Percentiles rank a stretch among this genome's conserved stretches.
These are phyloP conservation scores for Cladophialophora yegresii DNA, from an alignment of 2,329 filamentous ascomycete species.

Conservation along the genomic window DNA sequence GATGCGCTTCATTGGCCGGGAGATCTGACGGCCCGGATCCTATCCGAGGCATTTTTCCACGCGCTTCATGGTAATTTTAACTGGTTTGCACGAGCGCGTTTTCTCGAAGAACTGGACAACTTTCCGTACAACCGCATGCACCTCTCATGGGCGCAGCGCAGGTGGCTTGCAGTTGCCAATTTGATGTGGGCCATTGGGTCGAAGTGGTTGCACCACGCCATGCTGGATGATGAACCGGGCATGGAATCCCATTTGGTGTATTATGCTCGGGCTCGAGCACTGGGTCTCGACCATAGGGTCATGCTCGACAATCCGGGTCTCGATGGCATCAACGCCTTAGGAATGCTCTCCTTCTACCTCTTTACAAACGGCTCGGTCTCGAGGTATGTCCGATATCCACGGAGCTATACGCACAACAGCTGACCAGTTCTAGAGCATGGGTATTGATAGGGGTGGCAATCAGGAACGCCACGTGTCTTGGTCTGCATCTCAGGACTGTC, in stretches of 20 bases:
- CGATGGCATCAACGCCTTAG: constrained; percentile 35
- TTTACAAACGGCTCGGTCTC: constrained; percentile 36
- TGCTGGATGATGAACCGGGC: background rate
- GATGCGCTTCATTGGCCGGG: constrained; percentile 25
- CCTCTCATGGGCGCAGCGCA: constrained; percentile 28
- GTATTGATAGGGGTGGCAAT: constrained; percentile 35
- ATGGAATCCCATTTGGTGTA: background rate
- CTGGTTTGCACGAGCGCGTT: constrained; percentile 21
- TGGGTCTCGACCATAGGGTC: constrained; percentile 23
- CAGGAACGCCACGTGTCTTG: constrained; percentile 37
- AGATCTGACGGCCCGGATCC: constrained; percentile 15
- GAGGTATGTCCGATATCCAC: constrained; percentile 27
- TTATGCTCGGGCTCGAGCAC: constrained; percentile 5
- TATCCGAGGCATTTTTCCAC: constrained; percentile 32
- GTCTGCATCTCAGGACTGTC: constrained; percentile 35
- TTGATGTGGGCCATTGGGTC: constrained; percentile 11
- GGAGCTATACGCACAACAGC: background rate
- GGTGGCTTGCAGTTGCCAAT: constrained; percentile 24
- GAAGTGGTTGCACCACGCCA: constrained; percentile 26
- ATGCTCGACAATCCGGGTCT: constrained; percentile 35
- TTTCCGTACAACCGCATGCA: constrained; percentile 2
- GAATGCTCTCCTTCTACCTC: constrained; percentile 30
- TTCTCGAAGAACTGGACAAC: constrained; percentile 18
- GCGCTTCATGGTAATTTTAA: constrained; percentile 25
- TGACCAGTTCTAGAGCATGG: constrained; percentile 35